Base-by-base conservation (phyloP, 2,329 filamentous ascomycete genomes). In the Colletotrichum sp. region DNA sequence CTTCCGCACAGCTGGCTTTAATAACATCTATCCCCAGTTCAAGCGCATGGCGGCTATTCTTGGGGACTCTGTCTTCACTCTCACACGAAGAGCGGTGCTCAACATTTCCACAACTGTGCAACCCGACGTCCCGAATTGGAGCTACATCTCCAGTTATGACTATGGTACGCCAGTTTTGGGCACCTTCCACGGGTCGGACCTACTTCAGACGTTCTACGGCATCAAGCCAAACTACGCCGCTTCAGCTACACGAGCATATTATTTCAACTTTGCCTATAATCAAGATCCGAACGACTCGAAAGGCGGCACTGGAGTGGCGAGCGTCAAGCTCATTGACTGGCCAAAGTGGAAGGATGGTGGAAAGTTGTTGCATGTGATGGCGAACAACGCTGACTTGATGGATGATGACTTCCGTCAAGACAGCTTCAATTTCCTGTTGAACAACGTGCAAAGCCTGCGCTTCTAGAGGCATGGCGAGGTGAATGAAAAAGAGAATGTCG, bases 11-110 rank as follows among this genome's bases (percentile, higher is more conserved):
- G 85, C 88, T 3, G 68, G 85, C 2, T 76, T 90, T 15, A 92
- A 93, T 82, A 90, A 92, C 79, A 88, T 89, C 80, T 93, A 93
- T 78, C 91, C 92, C 0, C 89, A 93, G 78, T 93, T 89, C 85
- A 94, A 94, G 81, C 89, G 91, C 12, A 81, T 93, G 0, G 89
- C 91, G 3, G 92, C 92, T 29, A 88, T 94, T 15, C 82, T 93
- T 0, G 92, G 92, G 9, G 92, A 94, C 78, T 77, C 92, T 0
- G 88, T 88, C 0, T 94, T 94, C 83, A 83, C 80, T 4, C 80
- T 84, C 11, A 86, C 67, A 65, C 83, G 49, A 1, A 76, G 82
- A 3, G 76, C 86, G 2, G 90, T 92, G 79, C 86, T 94, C 29
- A 81, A 86, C 29, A 78, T 82, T 4, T 81, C 88, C 1, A 80